Evolutionary conservation across 2,329 filamentous ascomycete genomes (phyloP).

Genomic region (Fusarium illudens): DNA sequence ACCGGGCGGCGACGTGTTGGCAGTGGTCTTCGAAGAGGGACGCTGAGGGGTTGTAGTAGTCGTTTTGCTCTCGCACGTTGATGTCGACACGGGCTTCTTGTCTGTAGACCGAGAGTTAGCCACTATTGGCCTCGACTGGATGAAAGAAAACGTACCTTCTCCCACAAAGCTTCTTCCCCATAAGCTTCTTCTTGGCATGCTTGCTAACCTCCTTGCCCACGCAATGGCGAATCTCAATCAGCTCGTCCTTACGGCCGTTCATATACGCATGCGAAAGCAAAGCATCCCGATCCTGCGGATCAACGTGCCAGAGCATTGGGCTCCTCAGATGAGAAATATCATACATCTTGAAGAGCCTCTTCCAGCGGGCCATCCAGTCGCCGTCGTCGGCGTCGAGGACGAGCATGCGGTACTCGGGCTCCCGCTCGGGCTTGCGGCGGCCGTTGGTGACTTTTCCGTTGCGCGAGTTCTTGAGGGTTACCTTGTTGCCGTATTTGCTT

Average conservation of each 20-base stretch:
- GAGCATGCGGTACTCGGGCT: constrained; percentile 56
- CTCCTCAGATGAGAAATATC: constrained; percentile 77
- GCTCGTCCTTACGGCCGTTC: constrained; percentile 66
- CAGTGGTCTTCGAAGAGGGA: constrained; percentile 71
- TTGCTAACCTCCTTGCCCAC: constrained; percentile 85
- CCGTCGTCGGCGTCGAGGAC: constrained; percentile 73
- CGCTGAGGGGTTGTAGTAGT: constrained; percentile 73
- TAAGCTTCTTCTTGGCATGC: constrained; percentile 74
- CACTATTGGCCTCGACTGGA: not conserved
- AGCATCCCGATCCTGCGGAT: constrained; percentile 78
- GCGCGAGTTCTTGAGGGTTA: constrained; percentile 62
- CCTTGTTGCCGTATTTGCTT: constrained; percentile 67
- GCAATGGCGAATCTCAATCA: constrained; percentile 75
- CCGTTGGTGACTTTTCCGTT: constrained; percentile 43
- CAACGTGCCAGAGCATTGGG: constrained; percentile 85
- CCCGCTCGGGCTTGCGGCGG: not conserved
- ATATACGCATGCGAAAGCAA: constrained; percentile 74
- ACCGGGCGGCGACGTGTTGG: constrained; percentile 63
- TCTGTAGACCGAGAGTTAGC: constrained; percentile 34
- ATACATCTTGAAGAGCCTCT: constrained; percentile 71
- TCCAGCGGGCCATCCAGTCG: constrained; percentile 76
- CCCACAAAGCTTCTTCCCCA: constrained; percentile 46
- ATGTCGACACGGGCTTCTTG: constrained; percentile 60
- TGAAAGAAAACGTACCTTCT: constrained; percentile 52
- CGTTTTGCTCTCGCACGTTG: constrained; percentile 72